Evolutionary conservation across 345 rosid genomes (phyloP).

Genomic region (Lepidium africanum): DNA sequence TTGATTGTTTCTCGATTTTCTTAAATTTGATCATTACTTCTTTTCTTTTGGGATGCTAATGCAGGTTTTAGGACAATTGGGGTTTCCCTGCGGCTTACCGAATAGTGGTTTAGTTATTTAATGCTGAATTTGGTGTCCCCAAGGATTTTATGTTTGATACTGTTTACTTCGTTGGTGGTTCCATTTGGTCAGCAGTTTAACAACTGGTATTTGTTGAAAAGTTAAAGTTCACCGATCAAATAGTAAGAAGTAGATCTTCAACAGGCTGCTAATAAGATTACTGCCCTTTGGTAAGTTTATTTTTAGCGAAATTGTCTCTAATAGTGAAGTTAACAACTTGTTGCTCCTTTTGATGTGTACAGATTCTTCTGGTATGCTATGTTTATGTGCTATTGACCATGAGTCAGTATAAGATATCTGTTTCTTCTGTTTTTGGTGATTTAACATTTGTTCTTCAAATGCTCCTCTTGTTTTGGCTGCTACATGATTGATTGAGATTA

Average conservation of each 20-base stretch:
- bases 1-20: neutral
- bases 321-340: neutral
- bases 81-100: conserved; percentile 22
- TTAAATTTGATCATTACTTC: conserved; percentile 3
- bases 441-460: neutral
- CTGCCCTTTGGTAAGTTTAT: conserved; percentile 41
- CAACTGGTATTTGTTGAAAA: conserved; percentile 27
- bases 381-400: neutral
- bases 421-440: neutral
- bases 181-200: conserved; percentile 27
- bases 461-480: neutral
- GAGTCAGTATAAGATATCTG: neutral
- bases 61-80: conserved; percentile 41
- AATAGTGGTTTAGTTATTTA: conserved; percentile 21
- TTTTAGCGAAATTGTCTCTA: conserved; percentile 12
- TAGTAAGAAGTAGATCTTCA: conserved; percentile 43
- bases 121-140: conserved; percentile 26
- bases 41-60: conserved; percentile 23
- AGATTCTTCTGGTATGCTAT: neutral
- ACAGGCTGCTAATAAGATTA: conserved; percentile 40
- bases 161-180: conserved; percentile 29
- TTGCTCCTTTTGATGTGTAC: neutral
- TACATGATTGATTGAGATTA: neutral
- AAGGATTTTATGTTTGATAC: conserved; percentile 21
- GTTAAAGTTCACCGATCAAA: conserved; percentile 36